Base-by-base conservation (phyloP, 768 basidiomycete species). In the Amanita molliuscula region DNA sequence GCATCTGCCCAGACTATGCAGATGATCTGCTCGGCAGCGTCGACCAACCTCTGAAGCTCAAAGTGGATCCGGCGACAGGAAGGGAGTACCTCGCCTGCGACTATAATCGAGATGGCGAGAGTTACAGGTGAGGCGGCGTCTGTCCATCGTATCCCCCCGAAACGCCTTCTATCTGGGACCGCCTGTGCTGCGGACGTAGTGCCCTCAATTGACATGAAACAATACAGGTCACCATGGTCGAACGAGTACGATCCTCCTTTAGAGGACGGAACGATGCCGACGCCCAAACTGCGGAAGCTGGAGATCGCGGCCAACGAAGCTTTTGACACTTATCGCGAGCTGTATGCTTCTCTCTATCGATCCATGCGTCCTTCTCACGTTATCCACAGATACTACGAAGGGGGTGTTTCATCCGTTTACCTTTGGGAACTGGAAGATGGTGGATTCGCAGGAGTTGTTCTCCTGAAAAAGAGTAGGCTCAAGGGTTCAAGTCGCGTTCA, bases 351-450 rank as follows among this genome's bases (percentile, higher is more conserved):
- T 47, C 16, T 44, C 23, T 48, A 28, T 29, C 46, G 38, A 26
- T 44, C 11, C 4, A 33, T 20, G 11, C 10, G 10, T 10, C 25
- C 25, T 34, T 44, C 20, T 44, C 13, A 42, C 33, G n/a, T 13
- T 25, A 26, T 31, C 36, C 37, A 35, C 56, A 88, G 86, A 76
- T 99, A 99, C 72, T 99, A 82, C 65, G 96, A 98, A 67, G 95
- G 95, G n/a, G 96, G 96, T 3, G 84, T 91, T 2, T 96, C 92
- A 23, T 92, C 88, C 20, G 95, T 96, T 13, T 99, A 94, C 66
- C 80, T 99, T 16, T 99, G 96, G 96, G 95, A 98, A 62, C 75
- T 93, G 23, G 95, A 97, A 51, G 94, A 98, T 58, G 90, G 89
- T 13, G 88, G 86, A 45, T 98, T 97, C 65, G 95, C 96, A 7